Base-by-base conservation (phyloP, 257 asterid species). In the Rubia yunnanensis region DNA sequence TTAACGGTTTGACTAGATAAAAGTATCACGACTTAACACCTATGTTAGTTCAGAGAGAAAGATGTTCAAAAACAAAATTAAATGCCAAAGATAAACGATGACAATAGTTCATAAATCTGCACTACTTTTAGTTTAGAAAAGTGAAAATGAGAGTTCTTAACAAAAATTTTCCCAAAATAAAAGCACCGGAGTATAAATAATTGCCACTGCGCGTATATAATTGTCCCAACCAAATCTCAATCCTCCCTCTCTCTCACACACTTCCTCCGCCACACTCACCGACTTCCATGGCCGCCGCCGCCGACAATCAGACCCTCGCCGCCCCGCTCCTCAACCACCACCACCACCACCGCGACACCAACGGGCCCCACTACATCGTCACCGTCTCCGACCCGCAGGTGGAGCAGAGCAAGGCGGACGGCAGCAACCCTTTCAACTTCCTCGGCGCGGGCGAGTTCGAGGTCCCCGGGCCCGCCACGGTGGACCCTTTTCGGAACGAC, bases 401-500 rank as follows among this genome's bases (percentile, higher is more conserved):
- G 14, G 30, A 48, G 34, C 31, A 31, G 34, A n/a, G 10, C 31
- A 80, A 74, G 24, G 81, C 53, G 34, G 68, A 78, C 1, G 5
- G 5, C 14, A 7, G 14, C 5, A 50, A 2, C 26, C 96, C 89
- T 4, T 94, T 68, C 53, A 77, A 75, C 52, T 84, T 90, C 39
- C 66, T 94, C 57, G 99, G 95, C 65, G 87, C 84, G 22, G 74
- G 65, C 2, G 85, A 80, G 46, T 83, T 79, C 77, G 89, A 84
- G 54, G 79, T 84, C 28, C 96, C 92, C 50, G 81, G 74, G 63
- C 73, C 96, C 71, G 66, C 81, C 65, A 85, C 92, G 28, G 68
- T 94, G 68, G 96, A 94, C 65, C 98, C 99, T 53, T 94, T 88
- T 54, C 79, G 82, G 31, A 90, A 94, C 72, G 70, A 79, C 54